Evolutionary conservation across 192 early-diverging fungal genomes (phyloP), one percentile per base, ranked within the genome.

Genomic region (Podila epigama): DNA sequence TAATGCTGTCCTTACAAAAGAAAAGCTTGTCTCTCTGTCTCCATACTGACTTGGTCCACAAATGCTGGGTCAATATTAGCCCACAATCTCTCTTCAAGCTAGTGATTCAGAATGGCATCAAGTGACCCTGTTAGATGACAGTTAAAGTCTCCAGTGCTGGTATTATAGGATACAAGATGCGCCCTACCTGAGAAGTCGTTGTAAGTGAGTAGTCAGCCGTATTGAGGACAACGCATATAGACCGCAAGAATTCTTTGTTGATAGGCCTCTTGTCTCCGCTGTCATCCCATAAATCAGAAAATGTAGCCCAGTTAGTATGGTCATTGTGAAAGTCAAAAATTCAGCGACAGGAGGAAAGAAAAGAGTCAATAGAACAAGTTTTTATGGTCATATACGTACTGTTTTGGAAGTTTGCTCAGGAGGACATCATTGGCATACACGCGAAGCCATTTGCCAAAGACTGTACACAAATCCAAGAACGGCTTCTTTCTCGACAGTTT

Each of bases 141-240:
- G 42, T 44, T 20, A 20, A 20, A 44, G n/a, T n/a, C n/a, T n/a
- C n/a, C n/a, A n/a, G n/a, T n/a, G n/a, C n/a, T n/a, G n/a, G n/a
- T n/a, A n/a, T n/a, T 20, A 15, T 44, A 20, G 42, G 5, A 42
- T 20, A 44, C n/a, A n/a, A n/a, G n/a, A n/a, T n/a, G n/a, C n/a
- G n/a, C 16, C 50, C 53, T 82, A 89, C 92, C 81, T 94, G 93
- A 11, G 84, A 75, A 0, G 92, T 96, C 2, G 94, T 96, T 12
- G 88, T 84, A 29, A 86, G 84, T 67, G 96, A 99, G 79, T 99
- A 99, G 78, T 99, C 97, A 0, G 93, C 93, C 0, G 97, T 99
- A 51, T 96, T 97, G 63, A 97, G 81, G 27, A 96, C 87, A n/a
- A 92, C 66, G 63, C 93, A 93, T 2, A 89, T 88, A 13, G 88